These are phyloP conservation scores for Digitaria exilis DNA, from an alignment of 202 grass and related monocot genomes.

Conservation along the genomic window DNA sequence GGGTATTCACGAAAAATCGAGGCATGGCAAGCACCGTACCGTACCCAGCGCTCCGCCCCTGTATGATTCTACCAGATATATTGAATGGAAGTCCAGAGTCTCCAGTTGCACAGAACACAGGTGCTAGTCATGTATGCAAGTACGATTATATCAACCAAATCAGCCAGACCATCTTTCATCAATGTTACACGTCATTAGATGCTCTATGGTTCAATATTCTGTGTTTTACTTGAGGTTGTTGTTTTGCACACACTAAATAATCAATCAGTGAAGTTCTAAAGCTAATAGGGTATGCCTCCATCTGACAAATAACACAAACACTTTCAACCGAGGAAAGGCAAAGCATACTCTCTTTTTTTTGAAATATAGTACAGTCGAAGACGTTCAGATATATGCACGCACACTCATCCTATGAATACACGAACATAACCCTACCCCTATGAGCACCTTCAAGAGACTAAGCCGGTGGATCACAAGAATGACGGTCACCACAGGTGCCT, in stretches of 20 bases:
- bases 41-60: too few species aligned
- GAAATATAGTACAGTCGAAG: too few species aligned
- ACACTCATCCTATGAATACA: too few species aligned
- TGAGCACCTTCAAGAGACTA: too few species aligned
- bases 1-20: too few species aligned
- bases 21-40: too few species aligned
- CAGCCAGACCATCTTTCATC: not conserved
- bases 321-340: not conserved
- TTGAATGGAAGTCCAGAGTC: not conserved
- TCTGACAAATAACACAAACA: not conserved
- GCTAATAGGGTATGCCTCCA: not conserved
- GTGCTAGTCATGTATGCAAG: constrained; percentile 11
- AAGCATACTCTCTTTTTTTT: not conserved
- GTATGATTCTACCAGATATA: constrained; percentile 3
- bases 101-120: not conserved
- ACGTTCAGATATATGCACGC: too few species aligned
- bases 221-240: not conserved
- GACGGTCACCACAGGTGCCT: too few species aligned
- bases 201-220: not conserved
- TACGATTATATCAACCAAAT: constrained; percentile 13
- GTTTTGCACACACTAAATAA: constrained; percentile 1
- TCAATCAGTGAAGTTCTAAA: not conserved
- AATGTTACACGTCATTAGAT: not conserved
- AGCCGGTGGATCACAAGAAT: too few species aligned
- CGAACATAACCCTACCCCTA: too few species aligned